phyloP scores from a whole-genome alignment of 345 rosid genomes.

The Dipteronia sinensis region DNA sequence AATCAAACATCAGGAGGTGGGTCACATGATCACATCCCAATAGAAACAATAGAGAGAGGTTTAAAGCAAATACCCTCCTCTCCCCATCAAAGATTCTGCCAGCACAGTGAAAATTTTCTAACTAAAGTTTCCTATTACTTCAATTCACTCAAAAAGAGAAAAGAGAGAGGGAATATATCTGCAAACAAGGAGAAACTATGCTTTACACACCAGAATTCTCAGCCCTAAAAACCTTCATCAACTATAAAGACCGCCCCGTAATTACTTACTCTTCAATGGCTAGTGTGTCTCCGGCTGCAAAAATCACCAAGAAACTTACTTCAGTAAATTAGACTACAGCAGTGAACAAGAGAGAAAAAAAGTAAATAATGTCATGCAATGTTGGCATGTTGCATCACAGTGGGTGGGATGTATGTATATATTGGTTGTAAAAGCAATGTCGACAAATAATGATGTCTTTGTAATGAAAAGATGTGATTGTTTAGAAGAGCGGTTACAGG shows the following conservation, averaged over 20 bases:
- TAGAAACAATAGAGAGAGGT: slow-evolving; percentile 2
- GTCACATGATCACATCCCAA: slow-evolving; percentile 21
- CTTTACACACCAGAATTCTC: slow-evolving; percentile 30
- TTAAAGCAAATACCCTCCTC: not conserved
- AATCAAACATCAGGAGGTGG: slow-evolving; percentile 19
- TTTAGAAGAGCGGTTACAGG: not conserved
- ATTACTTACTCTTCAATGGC: slow-evolving; percentile 30
- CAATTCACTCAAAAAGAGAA: slow-evolving; percentile 15
- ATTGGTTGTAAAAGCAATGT: not conserved
- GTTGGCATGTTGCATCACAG: not conserved
- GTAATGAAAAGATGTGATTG: not conserved
- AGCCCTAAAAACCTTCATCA: slow-evolving; percentile 27
- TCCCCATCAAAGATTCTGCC: slow-evolving; percentile 11
- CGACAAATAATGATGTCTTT: not conserved
- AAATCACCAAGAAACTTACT: slow-evolving; percentile 12
- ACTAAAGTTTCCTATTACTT: slow-evolving; percentile 33
- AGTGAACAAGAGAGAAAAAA: not conserved
- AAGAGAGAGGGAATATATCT: slow-evolving; percentile 23
- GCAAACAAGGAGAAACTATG: slow-evolving; percentile 31
- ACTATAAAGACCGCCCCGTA: slow-evolving; percentile 15
- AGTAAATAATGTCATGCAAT: not conserved
- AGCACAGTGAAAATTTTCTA: slow-evolving; percentile 30
- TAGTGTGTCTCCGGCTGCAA: slow-evolving; percentile 45
- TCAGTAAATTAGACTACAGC: not conserved
- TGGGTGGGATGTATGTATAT: not conserved